These are phyloP conservation scores for Chlorophyllum brunneum DNA, from an alignment of 768 basidiomycete species.

Conservation along the genomic window DNA sequence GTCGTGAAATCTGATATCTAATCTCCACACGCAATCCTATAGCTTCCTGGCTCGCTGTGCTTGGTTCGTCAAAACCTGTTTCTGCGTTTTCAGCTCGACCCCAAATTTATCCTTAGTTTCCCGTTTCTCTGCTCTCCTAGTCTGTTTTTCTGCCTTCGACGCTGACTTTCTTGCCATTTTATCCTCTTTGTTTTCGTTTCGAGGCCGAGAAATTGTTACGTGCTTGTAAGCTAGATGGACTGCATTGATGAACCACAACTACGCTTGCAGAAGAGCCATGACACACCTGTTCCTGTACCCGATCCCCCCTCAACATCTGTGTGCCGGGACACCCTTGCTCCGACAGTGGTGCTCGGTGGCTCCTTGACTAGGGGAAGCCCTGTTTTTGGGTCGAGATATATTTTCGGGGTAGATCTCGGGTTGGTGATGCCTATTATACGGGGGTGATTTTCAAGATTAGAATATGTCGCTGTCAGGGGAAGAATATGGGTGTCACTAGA, in stretches of 20 bases:
- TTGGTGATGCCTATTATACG: constrained; percentile 73
- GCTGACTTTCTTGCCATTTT: constrained; percentile 71
- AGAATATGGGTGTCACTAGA: constrained; percentile 7
- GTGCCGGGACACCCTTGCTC: no score
- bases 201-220: constrained; percentile 52
- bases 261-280: not conserved
- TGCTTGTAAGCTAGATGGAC: constrained; percentile 18
- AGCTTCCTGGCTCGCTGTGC: constrained; percentile 44
- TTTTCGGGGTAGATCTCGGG: constrained; percentile 52
- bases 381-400: constrained; percentile 69
- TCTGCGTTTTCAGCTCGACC: constrained; percentile 59
- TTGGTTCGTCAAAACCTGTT: constrained; percentile 44
- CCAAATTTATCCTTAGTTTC: constrained; percentile 58
- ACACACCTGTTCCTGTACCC: constrained; percentile 22
- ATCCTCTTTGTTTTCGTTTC: constrained; percentile 72
- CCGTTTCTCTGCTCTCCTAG: constrained; percentile 66
- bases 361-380: constrained; percentile 60
- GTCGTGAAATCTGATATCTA: no score
- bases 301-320: no score
- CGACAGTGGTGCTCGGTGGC: constrained; percentile 10
- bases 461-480: constrained; percentile 73
- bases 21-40: constrained; percentile 12
- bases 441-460: constrained; percentile 98
- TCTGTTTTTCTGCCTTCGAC: constrained; percentile 62
- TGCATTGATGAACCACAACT: not conserved